phyloP scores from a whole-genome alignment of 768 basidiomycete species.

The Boletus tylopilopsis region DNA sequence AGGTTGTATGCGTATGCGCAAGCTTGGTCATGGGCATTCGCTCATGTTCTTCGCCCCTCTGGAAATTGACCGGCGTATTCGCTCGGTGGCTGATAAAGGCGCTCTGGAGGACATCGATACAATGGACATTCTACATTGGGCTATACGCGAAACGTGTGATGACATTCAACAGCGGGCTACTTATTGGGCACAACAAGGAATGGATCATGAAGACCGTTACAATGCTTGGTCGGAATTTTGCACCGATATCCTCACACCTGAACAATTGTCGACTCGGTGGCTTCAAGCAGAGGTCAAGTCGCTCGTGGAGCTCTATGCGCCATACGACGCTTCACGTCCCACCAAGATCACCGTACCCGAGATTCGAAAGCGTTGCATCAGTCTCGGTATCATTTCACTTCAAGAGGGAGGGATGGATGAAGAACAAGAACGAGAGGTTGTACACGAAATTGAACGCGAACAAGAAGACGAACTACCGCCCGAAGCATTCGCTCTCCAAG shows the following conservation, averaged over 20 bases:
- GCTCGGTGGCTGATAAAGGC: conserved; percentile 16
- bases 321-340: conserved; percentile 4
- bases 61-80: conserved; percentile 38
- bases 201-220: conserved; percentile 30
- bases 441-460: conserved; percentile 40
- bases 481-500: conserved; percentile 4
- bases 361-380: conserved; percentile 24
- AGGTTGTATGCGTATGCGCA: conserved; percentile 52
- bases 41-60: conserved; percentile 43
- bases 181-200: conserved; percentile 43
- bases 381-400: conserved; percentile 27
- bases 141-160: conserved; percentile 40
- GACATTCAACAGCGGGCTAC: conserved; percentile 36
- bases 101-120: conserved; percentile 7
- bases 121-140: conserved; percentile 43
- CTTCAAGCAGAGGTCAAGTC: conserved; percentile 37
- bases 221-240: conserved; percentile 17
- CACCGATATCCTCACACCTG: not conserved
- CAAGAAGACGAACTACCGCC: conserved; percentile 36
- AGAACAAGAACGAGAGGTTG: conserved; percentile 47
- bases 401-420: conserved; percentile 33
- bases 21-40: conserved; percentile 42
- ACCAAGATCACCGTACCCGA: conserved; percentile 2
- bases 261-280: conserved; percentile 28
- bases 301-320: conserved; percentile 34